Evolutionary conservation across 228 moss, liverwort and hornwort genomes (phyloP).

Genomic region (Sphagnum fallax): DNA sequence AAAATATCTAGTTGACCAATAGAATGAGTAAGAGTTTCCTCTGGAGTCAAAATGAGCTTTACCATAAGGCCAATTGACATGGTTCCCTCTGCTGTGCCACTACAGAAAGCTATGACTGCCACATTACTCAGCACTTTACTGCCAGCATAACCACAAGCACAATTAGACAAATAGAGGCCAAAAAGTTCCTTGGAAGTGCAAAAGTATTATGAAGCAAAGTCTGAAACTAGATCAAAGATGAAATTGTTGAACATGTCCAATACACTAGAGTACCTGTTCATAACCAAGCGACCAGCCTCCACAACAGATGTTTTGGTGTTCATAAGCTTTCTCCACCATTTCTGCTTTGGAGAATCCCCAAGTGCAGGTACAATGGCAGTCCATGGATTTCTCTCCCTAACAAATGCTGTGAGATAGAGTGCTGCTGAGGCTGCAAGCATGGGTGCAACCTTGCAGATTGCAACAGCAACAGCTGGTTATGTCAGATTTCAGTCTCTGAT

Average conservation of each 20-base stretch:
- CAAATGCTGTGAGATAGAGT: conserved; percentile 7
- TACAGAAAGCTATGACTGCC: conserved; percentile 17
- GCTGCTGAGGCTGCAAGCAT: background rate
- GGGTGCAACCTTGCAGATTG: conserved; percentile 6
- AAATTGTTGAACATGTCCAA: background rate
- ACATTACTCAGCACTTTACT: conserved; percentile 11
- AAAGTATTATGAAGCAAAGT: background rate
- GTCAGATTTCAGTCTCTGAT: no score
- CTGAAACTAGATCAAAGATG: background rate
- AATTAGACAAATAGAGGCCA: background rate
- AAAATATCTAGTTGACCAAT: background rate
- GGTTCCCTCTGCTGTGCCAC: conserved; percentile 8
- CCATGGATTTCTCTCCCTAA: conserved; percentile 22
- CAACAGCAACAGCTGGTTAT: no score
- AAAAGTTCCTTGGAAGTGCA: background rate
- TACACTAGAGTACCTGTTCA: conserved; percentile 1
- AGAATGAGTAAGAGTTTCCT: background rate
- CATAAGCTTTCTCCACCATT: conserved; percentile 3
- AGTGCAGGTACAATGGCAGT: background rate
- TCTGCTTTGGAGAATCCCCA: conserved; percentile 1
- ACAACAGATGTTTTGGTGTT: conserved; percentile 1
- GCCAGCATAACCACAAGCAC: background rate
- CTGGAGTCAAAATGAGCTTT: background rate
- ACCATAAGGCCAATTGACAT: conserved; percentile 13
- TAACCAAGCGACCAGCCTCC: conserved; percentile 4